phyloP scores from a whole-genome alignment of 345 rosid species.

The Brassica nigra region DNA sequence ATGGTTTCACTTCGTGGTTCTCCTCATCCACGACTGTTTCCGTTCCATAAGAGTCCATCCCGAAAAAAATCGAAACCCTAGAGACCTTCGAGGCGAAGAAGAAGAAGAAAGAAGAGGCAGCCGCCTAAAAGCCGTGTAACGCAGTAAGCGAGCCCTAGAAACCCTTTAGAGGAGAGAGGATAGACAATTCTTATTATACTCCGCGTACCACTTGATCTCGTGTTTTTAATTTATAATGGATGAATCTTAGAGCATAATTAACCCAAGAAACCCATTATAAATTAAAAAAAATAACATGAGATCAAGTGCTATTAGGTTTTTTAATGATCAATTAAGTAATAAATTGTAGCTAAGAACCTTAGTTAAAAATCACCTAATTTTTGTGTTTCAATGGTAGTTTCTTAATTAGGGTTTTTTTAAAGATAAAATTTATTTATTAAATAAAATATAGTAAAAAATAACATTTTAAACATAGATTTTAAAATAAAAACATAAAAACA shows the following conservation, averaged over 20 bases:
- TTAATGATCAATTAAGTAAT: too few relatives aligned
- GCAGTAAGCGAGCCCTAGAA: conserved; percentile 40
- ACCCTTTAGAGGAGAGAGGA: conserved; percentile 28
- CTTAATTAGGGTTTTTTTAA: too few relatives aligned
- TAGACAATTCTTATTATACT: conserved; percentile 7
- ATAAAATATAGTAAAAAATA: too few relatives aligned
- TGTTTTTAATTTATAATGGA: not conserved
- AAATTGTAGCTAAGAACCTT: too few relatives aligned
- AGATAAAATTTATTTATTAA: too few relatives aligned
- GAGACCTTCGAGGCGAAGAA: conserved; percentile 6
- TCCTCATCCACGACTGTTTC: conserved; percentile 49
- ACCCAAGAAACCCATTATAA: too few relatives aligned
- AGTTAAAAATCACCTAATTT: too few relatives aligned
- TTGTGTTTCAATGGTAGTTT: too few relatives aligned
- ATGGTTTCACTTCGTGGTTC: conserved; percentile 47
- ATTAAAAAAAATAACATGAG: too few relatives aligned
- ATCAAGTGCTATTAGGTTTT: too few relatives aligned
- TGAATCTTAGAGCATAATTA: not conserved
- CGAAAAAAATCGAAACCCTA: conserved; percentile 14
- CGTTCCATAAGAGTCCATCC: conserved; percentile 57
- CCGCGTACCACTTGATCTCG: conserved; percentile 22
- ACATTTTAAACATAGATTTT: too few relatives aligned
- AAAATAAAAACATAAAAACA: too few relatives aligned
- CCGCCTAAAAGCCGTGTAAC: conserved; percentile 31
- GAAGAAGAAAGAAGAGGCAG: conserved; percentile 24